A percentile compares a stretch with the other conserved stretches of the same genome.
Conservation (phyloP, 192 early-diverging fungal genomes). For the Coemansia sp. region DNA sequence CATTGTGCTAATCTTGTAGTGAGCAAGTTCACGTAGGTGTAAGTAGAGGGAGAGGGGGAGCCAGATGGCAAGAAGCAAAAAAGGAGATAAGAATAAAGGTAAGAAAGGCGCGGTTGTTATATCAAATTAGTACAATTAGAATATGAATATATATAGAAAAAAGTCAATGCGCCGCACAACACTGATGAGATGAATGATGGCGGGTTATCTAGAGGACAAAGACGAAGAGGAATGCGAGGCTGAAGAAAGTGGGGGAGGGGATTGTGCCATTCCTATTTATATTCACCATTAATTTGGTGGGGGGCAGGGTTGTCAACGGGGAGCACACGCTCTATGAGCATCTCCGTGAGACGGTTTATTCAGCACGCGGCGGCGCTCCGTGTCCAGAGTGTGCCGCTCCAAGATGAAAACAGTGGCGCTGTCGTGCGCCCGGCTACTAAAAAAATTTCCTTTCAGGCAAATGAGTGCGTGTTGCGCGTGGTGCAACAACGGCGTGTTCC, state of each 20-base stretch:
- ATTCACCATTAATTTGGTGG: background rate
- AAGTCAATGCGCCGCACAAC: constrained; percentile 10
- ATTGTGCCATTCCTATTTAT: constrained; percentile 6
- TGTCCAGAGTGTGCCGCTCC: background rate
- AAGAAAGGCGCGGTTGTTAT: background rate
- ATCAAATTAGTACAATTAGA: background rate
- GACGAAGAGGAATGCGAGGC: background rate
- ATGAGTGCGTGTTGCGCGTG: constrained; percentile 11
- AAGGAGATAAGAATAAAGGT: background rate
- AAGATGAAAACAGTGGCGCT: background rate
- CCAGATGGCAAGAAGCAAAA: background rate
- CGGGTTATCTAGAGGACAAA: constrained; percentile 2
- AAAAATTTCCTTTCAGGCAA: background rate
- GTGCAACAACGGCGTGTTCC: constrained; percentile 5
- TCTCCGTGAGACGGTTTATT: constrained; percentile 1
- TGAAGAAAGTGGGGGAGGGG: background rate
- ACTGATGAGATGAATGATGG: constrained; percentile 8
- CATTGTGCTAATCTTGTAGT: constrained; percentile 5
- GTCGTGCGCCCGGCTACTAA: constrained; percentile 12
- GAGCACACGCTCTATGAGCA: background rate
- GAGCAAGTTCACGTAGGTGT: background rate
- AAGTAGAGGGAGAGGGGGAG: background rate
- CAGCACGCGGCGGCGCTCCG: background rate
- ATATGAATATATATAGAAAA: background rate
- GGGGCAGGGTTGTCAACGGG: background rate